A percentile compares a stretch with the other conserved stretches of the same genome.
phyloP scores from a whole-genome alignment of 2,329 filamentous ascomycete species.

The Chalara sp. region DNA sequence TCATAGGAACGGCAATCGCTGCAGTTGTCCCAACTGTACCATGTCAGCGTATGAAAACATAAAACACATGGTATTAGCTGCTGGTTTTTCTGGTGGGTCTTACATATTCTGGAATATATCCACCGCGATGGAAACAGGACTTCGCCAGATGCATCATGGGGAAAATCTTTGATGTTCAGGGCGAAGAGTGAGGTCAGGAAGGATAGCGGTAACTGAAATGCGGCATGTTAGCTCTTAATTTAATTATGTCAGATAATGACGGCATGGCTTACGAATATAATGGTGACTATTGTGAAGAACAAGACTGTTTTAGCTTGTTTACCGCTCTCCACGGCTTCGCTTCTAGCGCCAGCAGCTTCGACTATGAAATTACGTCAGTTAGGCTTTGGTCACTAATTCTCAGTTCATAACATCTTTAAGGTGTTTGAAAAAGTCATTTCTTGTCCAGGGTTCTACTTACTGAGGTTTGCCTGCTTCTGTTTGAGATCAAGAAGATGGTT shows the following conservation, averaged over 20 bases:
- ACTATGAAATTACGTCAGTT: not conserved
- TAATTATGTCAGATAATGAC: too few species aligned
- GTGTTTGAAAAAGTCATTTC: not conserved
- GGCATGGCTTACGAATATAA: constrained; percentile 2
- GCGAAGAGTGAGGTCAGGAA: constrained; percentile 2
- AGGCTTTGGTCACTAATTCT: not conserved
- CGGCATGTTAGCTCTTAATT: not conserved
- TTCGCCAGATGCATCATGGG: not conserved
- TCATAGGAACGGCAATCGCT: too few species aligned
- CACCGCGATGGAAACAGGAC: too few species aligned
- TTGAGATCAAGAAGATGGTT: constrained; percentile 7
- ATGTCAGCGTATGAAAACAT: too few species aligned
- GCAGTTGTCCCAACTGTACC: too few species aligned
- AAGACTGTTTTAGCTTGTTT: constrained; percentile 4
- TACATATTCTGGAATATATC: too few species aligned
- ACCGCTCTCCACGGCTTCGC: not conserved
- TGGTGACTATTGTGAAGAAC: constrained; percentile 3
- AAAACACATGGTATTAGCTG: too few species aligned
- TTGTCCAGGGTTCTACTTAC: too few species aligned
- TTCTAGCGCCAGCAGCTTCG: not conserved
- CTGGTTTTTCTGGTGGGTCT: too few species aligned
- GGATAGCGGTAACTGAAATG: constrained; percentile 1
- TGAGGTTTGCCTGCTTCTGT: constrained; percentile 8
- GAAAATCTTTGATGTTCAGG: not conserved
- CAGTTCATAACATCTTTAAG: not conserved